Percentiles rank a stretch among this genome's conserved stretches.
These are phyloP conservation scores for Apiotrichum siamense DNA, from an alignment of 1,284 basidiomycete species.

Conservation along the genomic window DNA sequence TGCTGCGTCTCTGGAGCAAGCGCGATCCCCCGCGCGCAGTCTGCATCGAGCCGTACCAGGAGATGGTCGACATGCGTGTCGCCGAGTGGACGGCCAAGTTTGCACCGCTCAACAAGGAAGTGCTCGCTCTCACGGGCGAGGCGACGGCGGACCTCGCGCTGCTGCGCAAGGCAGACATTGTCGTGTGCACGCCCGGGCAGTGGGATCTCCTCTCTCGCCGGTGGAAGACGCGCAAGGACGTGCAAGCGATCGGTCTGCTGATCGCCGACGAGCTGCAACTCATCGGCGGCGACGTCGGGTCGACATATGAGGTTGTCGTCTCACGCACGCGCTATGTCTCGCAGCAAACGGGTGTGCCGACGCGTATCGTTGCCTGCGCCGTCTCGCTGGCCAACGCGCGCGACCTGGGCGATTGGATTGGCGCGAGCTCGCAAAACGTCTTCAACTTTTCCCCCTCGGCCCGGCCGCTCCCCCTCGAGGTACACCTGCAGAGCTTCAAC, in stretches of 20 bases:
- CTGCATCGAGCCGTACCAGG: slow-evolving; percentile 92
- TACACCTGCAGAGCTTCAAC: slow-evolving; percentile 90
- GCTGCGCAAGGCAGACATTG: slow-evolving; percentile 82
- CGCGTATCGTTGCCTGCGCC: slow-evolving; percentile 86
- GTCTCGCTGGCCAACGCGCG: slow-evolving; percentile 94
- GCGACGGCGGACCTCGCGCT: slow-evolving; percentile 87
- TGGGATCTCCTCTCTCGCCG: slow-evolving; percentile 96
- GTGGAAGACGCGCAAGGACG: slow-evolving; percentile 92
- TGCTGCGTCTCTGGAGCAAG: slow-evolving; percentile 86
- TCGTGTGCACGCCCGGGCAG: slow-evolving; percentile 85
- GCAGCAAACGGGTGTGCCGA: slow-evolving; percentile 86
- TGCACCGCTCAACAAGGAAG: slow-evolving; percentile 73
- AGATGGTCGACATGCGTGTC: slow-evolving; percentile 89
- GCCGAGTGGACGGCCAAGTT: slow-evolving; percentile 88
- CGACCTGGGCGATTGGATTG: slow-evolving; percentile 97
- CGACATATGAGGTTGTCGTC: slow-evolving; percentile 92
- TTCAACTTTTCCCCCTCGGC: slow-evolving; percentile 98
- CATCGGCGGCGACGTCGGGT: slow-evolving; percentile 85
- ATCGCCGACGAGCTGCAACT: slow-evolving; percentile 95
- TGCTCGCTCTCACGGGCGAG: slow-evolving; percentile 88
- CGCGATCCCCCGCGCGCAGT: slow-evolving; percentile 77
- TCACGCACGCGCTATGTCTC: slow-evolving; percentile 92
- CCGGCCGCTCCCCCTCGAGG: slow-evolving; percentile 91
- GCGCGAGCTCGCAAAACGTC: slow-evolving; percentile 81
- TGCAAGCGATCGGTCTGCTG: slow-evolving; percentile 84